Percentiles rank a stretch among this genome's conserved stretches.
phyloP scores from a whole-genome alignment of 2,329 filamentous ascomycete species.

The Stagonosporopsis tanaceti region DNA sequence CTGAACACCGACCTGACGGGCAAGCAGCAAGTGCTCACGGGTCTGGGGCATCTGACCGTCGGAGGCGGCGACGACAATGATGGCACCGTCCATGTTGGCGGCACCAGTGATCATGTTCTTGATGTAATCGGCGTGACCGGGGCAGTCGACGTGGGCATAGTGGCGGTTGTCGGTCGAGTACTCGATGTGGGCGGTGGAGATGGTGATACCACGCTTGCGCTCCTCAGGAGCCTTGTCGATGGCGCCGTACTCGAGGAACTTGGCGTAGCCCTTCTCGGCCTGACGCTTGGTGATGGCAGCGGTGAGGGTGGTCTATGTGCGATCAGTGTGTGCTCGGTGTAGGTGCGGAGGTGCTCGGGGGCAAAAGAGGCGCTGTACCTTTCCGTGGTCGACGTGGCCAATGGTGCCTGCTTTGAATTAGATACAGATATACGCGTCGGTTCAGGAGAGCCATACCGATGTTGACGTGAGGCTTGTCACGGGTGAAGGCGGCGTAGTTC shows the following conservation, averaged over 20 bases:
- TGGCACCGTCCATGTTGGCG: conserved; percentile 98
- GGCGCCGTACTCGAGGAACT: conserved; percentile 94
- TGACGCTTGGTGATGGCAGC: conserved; percentile 99
- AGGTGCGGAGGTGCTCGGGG: conserved; percentile 23
- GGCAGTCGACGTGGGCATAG: conserved; percentile 99
- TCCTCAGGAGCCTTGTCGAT: conserved; percentile 99
- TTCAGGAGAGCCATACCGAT: conserved; percentile 70
- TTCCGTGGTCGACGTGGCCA: conserved; percentile 99
- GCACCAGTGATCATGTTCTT: conserved; percentile 99
- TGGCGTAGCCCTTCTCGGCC: conserved; percentile 90
- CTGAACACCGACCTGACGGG: conserved; percentile 97
- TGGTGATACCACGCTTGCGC: conserved; percentile 99
- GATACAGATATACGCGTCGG: background rate
- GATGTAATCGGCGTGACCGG: conserved; percentile 99
- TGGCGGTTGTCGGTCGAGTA: conserved; percentile 93
- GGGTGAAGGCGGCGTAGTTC: conserved; percentile 75
- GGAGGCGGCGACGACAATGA: conserved; percentile 97
- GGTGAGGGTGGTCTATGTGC: conserved; percentile 86
- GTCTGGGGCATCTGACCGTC: conserved; percentile 99
- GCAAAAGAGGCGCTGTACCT: conserved; percentile 64
- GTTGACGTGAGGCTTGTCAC: conserved; percentile 97
- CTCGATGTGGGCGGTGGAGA: conserved; percentile 97
- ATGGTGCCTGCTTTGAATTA: conserved; percentile 74
- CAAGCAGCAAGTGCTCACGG: conserved; percentile 95
- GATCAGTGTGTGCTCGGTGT: conserved; percentile 17